phyloP scores from a whole-genome alignment of 2,329 filamentous ascomycete species.

The Sarocladium strictum region DNA sequence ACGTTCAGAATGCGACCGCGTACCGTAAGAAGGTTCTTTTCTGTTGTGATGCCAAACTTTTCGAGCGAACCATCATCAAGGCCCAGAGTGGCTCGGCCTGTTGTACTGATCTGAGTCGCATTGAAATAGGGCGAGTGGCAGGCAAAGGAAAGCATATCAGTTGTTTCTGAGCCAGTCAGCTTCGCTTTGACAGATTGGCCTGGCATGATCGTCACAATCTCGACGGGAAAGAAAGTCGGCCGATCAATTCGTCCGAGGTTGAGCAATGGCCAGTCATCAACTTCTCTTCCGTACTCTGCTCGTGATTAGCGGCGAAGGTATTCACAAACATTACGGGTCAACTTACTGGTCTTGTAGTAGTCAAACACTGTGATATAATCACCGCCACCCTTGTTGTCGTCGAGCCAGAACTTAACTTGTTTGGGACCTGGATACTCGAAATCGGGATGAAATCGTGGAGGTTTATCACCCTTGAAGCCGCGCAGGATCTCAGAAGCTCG shows the following conservation, averaged over 20 bases:
- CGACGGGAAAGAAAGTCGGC: conserved; percentile 60
- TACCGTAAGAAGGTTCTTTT: conserved; percentile 62
- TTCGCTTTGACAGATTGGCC: conserved; percentile 60
- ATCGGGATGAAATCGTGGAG: conserved; percentile 17
- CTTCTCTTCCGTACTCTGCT: conserved; percentile 27
- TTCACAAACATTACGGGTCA: background rate
- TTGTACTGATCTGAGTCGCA: conserved; percentile 55
- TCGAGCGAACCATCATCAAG: conserved; percentile 43
- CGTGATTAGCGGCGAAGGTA: background rate
- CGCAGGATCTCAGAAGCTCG: conserved; percentile 16
- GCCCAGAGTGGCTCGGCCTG: conserved; percentile 51
- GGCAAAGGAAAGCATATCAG: conserved; percentile 66
- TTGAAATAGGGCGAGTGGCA: conserved; percentile 62
- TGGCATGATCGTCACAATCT: conserved; percentile 56
- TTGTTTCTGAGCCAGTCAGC: conserved; percentile 55
- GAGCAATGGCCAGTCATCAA: conserved; percentile 49
- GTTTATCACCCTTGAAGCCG: conserved; percentile 13
- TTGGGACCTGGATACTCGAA: conserved; percentile 26
- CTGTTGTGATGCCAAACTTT: conserved; percentile 59
- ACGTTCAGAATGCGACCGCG: conserved; percentile 59
- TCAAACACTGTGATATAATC: conserved; percentile 33
- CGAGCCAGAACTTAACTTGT: conserved; percentile 25
- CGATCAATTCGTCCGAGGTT: conserved; percentile 55
- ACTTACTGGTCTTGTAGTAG: conserved; percentile 39
- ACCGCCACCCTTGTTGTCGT: conserved; percentile 16